Evolutionary conservation across 805 yeast species (phyloP).

Genomic region (Metschnikowia henanensis): DNA sequence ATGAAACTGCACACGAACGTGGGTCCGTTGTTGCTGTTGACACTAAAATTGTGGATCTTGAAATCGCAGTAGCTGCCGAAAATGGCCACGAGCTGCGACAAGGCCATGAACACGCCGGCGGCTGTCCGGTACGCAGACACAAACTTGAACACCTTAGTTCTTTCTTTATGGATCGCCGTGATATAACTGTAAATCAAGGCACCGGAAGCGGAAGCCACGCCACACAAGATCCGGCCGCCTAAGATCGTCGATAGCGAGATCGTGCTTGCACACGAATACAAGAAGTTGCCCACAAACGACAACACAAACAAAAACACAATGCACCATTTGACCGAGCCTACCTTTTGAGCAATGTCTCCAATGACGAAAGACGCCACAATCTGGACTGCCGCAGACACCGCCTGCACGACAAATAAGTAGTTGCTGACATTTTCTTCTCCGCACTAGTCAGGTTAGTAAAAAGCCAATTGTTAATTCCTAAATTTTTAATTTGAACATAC

Average conservation of each 20-base stretch:
- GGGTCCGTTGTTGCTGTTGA: neutral
- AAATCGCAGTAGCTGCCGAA: neutral
- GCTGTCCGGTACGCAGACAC: neutral
- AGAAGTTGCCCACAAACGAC: neutral
- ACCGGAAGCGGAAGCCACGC: neutral
- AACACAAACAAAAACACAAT: neutral
- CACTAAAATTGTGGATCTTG: neutral
- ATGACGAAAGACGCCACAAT: neutral
- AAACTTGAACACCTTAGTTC: neutral
- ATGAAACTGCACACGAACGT: neutral
- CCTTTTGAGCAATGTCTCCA: neutral
- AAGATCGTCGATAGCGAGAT: neutral
- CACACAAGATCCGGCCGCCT: neutral
- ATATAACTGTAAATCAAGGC: neutral
- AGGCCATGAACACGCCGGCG: neutral
- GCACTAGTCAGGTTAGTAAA: too few relatives aligned
- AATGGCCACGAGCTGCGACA: neutral
- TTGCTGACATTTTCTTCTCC: neutral
- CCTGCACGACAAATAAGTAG: neutral
- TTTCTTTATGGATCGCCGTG: neutral
- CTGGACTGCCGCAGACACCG: neutral
- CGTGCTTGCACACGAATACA: neutral
- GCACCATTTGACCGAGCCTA: neutral
- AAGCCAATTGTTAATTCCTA: too few relatives aligned
- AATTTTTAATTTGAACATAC: neutral